Percentiles rank a stretch among this genome's conserved stretches.
Conservation (phyloP, 805 yeast species). For the Nakazawaea siamensis region DNA sequence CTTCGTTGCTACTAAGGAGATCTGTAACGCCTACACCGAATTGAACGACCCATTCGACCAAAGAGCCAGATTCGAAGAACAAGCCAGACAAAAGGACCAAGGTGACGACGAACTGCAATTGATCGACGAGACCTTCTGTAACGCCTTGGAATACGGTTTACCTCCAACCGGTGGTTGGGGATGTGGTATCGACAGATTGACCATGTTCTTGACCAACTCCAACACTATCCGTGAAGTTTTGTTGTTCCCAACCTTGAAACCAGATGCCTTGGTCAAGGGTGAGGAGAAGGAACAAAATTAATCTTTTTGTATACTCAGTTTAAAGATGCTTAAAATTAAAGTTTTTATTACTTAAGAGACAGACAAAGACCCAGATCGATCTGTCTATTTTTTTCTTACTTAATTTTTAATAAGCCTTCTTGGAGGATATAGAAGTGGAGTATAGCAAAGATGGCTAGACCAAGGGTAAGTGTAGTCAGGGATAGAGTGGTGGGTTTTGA, state of each 20-base stretch:
- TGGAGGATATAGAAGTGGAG: background rate
- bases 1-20: slow-evolving; percentile 97
- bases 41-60: slow-evolving; percentile 98
- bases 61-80: slow-evolving; percentile 96
- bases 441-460: slow-evolving; percentile 10
- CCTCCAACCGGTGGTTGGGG: slow-evolving; percentile 99
- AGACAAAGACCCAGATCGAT: no score
- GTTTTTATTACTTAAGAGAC: no score
- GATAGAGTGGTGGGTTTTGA: background rate
- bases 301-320: background rate
- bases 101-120: slow-evolving; percentile 99
- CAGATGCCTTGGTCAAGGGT: slow-evolving; percentile 49
- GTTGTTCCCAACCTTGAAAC: slow-evolving; percentile 97
- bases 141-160: slow-evolving; percentile 95
- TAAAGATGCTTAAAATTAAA: no score
- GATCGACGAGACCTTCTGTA: slow-evolving; percentile 94
- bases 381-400: no score
- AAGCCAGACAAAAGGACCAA: slow-evolving; percentile 96
- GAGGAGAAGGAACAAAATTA: slow-evolving; percentile 20
- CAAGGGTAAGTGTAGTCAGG: slow-evolving; percentile 10
- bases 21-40: slow-evolving; percentile 97
- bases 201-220: slow-evolving; percentile 96
- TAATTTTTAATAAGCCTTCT: no score
- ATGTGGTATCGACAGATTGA: slow-evolving; percentile 95
- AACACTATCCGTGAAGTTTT: slow-evolving; percentile 96